Conservation (phyloP, 805 yeast genomes). For the Zygoascus flipseniorum region DNA sequence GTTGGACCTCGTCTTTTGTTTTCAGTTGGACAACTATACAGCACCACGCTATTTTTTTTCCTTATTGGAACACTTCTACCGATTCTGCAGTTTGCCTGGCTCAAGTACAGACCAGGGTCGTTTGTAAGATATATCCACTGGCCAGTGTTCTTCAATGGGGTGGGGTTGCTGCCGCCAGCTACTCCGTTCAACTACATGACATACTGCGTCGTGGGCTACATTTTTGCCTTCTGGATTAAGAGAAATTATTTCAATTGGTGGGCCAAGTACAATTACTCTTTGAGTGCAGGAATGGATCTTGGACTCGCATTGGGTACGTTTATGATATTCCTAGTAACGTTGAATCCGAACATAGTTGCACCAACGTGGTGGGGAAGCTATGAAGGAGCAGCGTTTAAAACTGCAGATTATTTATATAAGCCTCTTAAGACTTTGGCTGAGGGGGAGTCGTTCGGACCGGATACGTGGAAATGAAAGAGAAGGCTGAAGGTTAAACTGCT, state of each 20-base stretch:
- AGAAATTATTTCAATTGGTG: constrained; percentile 58
- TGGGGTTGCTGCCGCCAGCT: constrained; percentile 66
- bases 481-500: too few species aligned
- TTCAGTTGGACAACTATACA: constrained; percentile 40
- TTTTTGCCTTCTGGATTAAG: constrained; percentile 51
- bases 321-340: constrained; percentile 45
- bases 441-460: constrained; percentile 43
- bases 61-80: constrained; percentile 46
- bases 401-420: constrained; percentile 27
- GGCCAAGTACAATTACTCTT: constrained; percentile 64
- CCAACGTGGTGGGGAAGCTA: constrained; percentile 63
- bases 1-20: constrained; percentile 59
- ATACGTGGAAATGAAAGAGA: constrained; percentile 30
- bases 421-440: constrained; percentile 27
- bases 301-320: constrained; percentile 60
- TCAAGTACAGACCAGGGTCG: constrained; percentile 33
- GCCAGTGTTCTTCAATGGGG: constrained; percentile 55
- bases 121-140: constrained; percentile 45
- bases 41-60: constrained; percentile 50
- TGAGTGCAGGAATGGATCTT: constrained; percentile 58
- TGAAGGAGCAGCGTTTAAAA: constrained; percentile 36
- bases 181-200: constrained; percentile 59
- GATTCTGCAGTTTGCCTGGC: constrained; percentile 32
- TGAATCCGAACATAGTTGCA: constrained; percentile 32
- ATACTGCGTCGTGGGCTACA: constrained; percentile 45